A percentile compares a stretch with the other conserved stretches of the same genome.
Evolutionary conservation across 2,329 filamentous ascomycete genomes (phyloP).

Genomic region (Endothia cerciana): DNA sequence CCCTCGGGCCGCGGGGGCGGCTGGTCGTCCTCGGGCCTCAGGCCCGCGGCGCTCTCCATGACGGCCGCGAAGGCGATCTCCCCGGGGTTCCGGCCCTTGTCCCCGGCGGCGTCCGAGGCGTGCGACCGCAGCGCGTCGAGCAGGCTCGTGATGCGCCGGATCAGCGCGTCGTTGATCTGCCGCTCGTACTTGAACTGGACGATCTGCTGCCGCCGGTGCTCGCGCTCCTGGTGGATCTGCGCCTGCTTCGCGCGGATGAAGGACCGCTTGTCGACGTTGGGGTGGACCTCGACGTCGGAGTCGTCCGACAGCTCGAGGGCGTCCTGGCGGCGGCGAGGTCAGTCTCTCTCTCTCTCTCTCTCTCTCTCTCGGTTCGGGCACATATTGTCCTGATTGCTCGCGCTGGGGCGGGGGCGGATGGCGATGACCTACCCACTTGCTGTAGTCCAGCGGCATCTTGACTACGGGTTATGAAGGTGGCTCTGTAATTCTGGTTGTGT

Average conservation of each 20-base stretch:
- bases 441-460: conserved; percentile 58
- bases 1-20: conserved; percentile 77
- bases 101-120: conserved; percentile 67
- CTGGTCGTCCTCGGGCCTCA: conserved; percentile 72
- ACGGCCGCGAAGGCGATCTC: conserved; percentile 88
- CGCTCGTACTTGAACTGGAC: conserved; percentile 90
- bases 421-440: conserved; percentile 61
- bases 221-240: conserved; percentile 91
- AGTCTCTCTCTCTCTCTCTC: too few species aligned
- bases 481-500: neutral
- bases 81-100: conserved; percentile 62
- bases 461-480: neutral
- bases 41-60: conserved; percentile 73
- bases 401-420: neutral
- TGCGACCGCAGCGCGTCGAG: conserved; percentile 76
- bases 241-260: conserved; percentile 98
- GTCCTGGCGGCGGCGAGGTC: conserved; percentile 57
- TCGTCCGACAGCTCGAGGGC: conserved; percentile 96
- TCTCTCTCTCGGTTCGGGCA: too few species aligned
- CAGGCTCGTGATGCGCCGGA: conserved; percentile 80
- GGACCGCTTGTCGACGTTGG: conserved; percentile 96
- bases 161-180: conserved; percentile 87
- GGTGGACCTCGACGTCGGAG: conserved; percentile 96
- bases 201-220: conserved; percentile 85
- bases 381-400: conserved; percentile 21